phyloP scores from a whole-genome alignment of 345 rosid genomes.

The Syzygium grande region DNA sequence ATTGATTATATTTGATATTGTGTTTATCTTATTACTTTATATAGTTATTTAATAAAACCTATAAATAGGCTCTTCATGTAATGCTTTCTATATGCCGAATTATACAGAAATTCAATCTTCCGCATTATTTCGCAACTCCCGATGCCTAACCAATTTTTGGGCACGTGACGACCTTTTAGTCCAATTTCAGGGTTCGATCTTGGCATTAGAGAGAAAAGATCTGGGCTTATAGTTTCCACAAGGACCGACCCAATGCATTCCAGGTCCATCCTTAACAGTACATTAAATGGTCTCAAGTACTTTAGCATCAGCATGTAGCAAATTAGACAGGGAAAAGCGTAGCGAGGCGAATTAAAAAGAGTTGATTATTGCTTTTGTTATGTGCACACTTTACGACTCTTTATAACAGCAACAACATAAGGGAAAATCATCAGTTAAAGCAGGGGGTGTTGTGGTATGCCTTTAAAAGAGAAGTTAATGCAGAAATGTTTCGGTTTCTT shows the following conservation, averaged over 20 bases:
- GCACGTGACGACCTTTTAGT: not conserved
- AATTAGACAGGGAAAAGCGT: no score
- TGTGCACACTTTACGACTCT: not conserved
- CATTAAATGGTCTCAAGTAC: not conserved
- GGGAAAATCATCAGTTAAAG: not conserved
- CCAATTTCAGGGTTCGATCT: not conserved
- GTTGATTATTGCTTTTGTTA: not conserved
- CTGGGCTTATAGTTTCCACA: not conserved
- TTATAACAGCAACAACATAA: not conserved
- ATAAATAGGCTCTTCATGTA: no score
- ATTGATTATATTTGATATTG: no score
- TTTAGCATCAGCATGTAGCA: not conserved
- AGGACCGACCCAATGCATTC: not conserved
- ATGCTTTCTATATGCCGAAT: no score
- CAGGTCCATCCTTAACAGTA: not conserved
- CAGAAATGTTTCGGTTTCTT: not conserved
- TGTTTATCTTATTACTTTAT: no score
- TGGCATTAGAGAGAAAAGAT: not conserved
- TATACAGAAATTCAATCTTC: no score
- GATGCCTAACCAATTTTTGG: not conserved
- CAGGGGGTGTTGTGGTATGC: not conserved
- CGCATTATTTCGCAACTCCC: not conserved
- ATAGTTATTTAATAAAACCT: no score
- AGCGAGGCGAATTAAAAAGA: not conserved
- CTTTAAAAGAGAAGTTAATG: not conserved